These are phyloP conservation scores for Sedum album DNA, from an alignment of 164 flowering plant genomes.

Conservation along the genomic window DNA sequence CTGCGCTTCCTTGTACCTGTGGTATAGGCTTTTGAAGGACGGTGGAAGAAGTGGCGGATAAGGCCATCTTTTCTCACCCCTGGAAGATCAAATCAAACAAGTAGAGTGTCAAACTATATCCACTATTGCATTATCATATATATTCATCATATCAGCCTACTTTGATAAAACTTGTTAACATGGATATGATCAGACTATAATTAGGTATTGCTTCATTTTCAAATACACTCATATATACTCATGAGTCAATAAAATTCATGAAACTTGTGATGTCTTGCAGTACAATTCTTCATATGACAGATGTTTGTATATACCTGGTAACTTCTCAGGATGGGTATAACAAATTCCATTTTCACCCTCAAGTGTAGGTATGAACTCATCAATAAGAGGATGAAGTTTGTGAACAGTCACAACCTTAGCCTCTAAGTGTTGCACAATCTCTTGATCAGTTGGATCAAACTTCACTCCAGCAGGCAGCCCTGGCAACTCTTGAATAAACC, in stretches of 20 bases:
- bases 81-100: slow-evolving; percentile 14
- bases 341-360: slow-evolving; percentile 84
- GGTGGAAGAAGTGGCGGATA: slow-evolving; percentile 87
- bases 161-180: background rate
- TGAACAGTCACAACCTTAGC: slow-evolving; percentile 53
- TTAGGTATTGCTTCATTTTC: background rate
- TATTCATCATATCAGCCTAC: too few relatives aligned
- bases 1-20: slow-evolving; percentile 80
- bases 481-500: slow-evolving; percentile 59
- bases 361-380: slow-evolving; percentile 84
- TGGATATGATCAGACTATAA: background rate
- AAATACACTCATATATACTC: background rate
- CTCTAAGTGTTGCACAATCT: slow-evolving; percentile 76
- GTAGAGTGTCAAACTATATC: background rate
- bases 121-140: too few relatives aligned
- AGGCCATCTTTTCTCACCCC: slow-evolving; percentile 84
- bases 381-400: slow-evolving; percentile 74
- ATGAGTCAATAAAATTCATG: background rate
- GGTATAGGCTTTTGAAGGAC: slow-evolving; percentile 95
- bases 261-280: background rate
- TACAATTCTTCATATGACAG: background rate
- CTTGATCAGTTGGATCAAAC: slow-evolving; percentile 88
- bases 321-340: slow-evolving; percentile 92
- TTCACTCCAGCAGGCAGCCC: too few relatives aligned
- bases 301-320: slow-evolving; percentile 46